phyloP scores from a whole-genome alignment of 2,329 filamentous ascomycete species.

The Allantophomopsis lycopodina region DNA sequence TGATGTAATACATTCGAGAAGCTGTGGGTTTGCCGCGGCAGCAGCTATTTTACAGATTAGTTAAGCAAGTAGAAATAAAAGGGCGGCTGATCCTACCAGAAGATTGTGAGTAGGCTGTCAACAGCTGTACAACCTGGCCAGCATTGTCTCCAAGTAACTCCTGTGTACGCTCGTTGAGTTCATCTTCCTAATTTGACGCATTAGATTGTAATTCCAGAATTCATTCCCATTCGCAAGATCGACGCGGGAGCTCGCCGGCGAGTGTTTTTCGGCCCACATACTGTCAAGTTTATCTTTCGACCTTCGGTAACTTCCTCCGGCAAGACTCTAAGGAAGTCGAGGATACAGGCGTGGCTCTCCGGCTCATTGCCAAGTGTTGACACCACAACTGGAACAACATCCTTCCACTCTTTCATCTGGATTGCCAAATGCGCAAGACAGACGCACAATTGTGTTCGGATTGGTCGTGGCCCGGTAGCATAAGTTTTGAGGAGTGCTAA shows the following conservation, averaged over 20 bases:
- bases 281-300: conserved; percentile 97
- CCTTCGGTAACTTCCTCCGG: conserved; percentile 98
- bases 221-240: conserved; percentile 20
- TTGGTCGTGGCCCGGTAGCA: conserved; percentile 68
- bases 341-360: conserved; percentile 70
- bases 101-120: conserved; percentile 84
- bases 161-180: conserved; percentile 70
- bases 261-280: conserved; percentile 60
- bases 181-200: conserved; percentile 69
- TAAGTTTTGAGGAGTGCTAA: conserved; percentile 70
- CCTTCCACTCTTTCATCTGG: conserved; percentile 91
- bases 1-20: conserved; percentile 91
- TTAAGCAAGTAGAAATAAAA: conserved; percentile 6
- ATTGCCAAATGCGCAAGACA: conserved; percentile 91
- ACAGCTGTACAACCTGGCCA: conserved; percentile 69
- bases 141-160: conserved; percentile 89
- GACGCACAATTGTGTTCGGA: conserved; percentile 85
- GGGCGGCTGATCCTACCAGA: conserved; percentile 48
- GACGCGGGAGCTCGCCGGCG: conserved; percentile 23
- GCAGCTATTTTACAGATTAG: conserved; percentile 35
- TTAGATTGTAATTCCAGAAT: conserved; percentile 29
- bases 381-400: conserved; percentile 75
- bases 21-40: conserved; percentile 73
- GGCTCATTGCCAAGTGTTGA: conserved; percentile 63
- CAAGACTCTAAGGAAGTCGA: conserved; percentile 93